Conservation (phyloP, 495 filamentous ascomycete species). For the Schizothecium vesticola region DNA sequence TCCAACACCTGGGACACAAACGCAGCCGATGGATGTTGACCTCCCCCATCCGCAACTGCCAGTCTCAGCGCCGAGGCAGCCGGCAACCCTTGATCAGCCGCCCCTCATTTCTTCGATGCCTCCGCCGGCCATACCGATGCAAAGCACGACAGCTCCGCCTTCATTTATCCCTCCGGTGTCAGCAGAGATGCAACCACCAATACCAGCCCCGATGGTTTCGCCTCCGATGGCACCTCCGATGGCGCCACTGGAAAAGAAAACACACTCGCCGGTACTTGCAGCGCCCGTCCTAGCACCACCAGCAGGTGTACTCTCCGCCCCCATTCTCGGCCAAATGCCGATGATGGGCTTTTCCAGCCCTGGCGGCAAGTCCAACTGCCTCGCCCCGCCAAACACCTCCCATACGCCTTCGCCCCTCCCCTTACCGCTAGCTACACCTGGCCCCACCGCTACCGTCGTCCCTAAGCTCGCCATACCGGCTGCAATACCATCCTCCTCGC, state of each 20-base stretch:
- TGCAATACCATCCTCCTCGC: slow-evolving; percentile 1
- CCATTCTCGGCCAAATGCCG: slow-evolving; percentile 22
- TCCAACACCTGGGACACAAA: background rate
- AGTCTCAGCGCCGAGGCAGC: background rate
- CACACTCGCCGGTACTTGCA: slow-evolving; percentile 36
- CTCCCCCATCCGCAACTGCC: background rate
- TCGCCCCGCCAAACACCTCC: slow-evolving; percentile 41
- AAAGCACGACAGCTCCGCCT: background rate
- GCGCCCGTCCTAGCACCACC: slow-evolving; percentile 36
- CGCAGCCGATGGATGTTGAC: background rate
- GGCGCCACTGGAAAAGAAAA: slow-evolving; percentile 27
- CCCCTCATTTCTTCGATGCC: background rate
- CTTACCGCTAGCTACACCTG: slow-evolving; percentile 13
- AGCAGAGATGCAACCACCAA: background rate
- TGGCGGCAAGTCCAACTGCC: slow-evolving; percentile 31
- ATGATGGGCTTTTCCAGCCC: slow-evolving; percentile 19
- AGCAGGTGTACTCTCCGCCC: slow-evolving; percentile 10
- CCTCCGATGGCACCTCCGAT: slow-evolving; percentile 19
- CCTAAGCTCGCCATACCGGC: background rate
- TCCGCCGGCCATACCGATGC: background rate
- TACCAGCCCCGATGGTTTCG: slow-evolving; percentile 15
- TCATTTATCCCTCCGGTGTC: background rate
- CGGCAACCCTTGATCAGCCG: background rate
- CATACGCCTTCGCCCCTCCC: slow-evolving; percentile 39
- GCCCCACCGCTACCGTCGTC: background rate